Base-by-base conservation (phyloP, 1,284 basidiomycete species). In the Microbotryum saponariae region DNA sequence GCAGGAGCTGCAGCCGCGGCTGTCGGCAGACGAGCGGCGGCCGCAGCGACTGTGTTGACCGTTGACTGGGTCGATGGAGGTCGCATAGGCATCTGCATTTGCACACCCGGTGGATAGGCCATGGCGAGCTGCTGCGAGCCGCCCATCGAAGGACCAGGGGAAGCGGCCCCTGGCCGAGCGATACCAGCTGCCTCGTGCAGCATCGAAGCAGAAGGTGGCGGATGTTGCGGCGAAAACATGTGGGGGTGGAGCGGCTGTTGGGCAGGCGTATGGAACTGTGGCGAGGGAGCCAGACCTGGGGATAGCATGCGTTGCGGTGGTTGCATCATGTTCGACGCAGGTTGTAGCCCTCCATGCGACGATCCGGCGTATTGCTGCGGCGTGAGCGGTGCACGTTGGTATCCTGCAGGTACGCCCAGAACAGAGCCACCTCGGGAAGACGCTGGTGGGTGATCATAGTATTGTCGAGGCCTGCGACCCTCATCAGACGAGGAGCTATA, bases 1-100 rank as follows among this genome's bases (percentile, higher is more conserved):
- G 71, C 54, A 29, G 54, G 61, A 58, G 29, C 31, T 0, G 56
- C 44, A 12, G 58, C 31, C 37, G 59, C 54, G 4, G 53, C 52
- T 16, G 62, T 27, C 3, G 31, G 31, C 12, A 16, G 16, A 42
- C 37, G 37, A 18, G 51, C 47, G 21, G 54, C 29, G 21, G 45
- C 9, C 25, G 21, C 25, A 46, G 20, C 27, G 55, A 21, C 8
- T 29, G 42, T 8, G 3, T 23, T 23, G 21, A 45, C 9, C 0
- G 37, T 21, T 8, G 56, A 33, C 16, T 27, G 8, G 10, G 44
- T 33, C 7, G 27, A 27, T 23, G 23, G 33, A 5, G 46, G 44
- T 4, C 47, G 50, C 10, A 63, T 37, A 51, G 59, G 59, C 6
- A 23, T 27, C 3, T 49, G 33, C 6, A 57, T 60, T 16, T 58